Conservation (phyloP, 1,139 yeast genomes). For the Arxiozyma slooffiae region DNA sequence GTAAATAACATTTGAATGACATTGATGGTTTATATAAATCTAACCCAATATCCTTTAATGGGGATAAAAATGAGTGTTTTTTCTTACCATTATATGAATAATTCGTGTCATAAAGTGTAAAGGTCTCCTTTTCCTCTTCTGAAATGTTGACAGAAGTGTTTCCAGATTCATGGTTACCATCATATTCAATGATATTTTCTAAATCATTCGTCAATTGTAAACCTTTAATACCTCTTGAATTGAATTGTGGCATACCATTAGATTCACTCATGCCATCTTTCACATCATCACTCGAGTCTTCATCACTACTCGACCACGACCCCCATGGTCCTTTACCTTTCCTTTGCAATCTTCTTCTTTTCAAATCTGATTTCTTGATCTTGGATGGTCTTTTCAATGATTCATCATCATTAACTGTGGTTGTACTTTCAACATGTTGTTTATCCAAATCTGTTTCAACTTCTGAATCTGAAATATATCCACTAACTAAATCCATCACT, state of each 20-base stretch:
- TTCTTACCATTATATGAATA: neutral
- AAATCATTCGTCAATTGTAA: neutral
- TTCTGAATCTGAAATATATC: slow-evolving; percentile 16
- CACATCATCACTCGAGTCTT: neutral
- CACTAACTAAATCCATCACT: slow-evolving; percentile 13
- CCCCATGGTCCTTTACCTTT: slow-evolving; percentile 38
- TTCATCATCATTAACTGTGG: neutral
- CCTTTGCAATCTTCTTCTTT: slow-evolving; percentile 16
- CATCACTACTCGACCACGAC: slow-evolving; percentile 22
- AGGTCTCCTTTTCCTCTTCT: slow-evolving; percentile 29
- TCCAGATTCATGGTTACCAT: neutral
- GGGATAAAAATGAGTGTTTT: slow-evolving; percentile 6
- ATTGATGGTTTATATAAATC: slow-evolving; percentile 43
- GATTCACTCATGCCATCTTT: neutral
- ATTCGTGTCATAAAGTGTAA: slow-evolving; percentile 30
- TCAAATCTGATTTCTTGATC: slow-evolving; percentile 14
- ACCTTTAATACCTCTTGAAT: neutral
- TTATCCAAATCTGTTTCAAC: slow-evolving; percentile 6
- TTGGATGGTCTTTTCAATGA: slow-evolving; percentile 4
- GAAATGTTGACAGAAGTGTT: neutral
- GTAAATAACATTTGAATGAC: slow-evolving; percentile 55
- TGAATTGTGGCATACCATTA: neutral
- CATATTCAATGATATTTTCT: neutral
- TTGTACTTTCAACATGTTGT: neutral
- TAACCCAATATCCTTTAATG: slow-evolving; percentile 45